A percentile compares a stretch with the other conserved stretches of the same genome.
Evolutionary conservation across 176 grass and related monocot genomes (phyloP).

Genomic region (Poa pratensis): DNA sequence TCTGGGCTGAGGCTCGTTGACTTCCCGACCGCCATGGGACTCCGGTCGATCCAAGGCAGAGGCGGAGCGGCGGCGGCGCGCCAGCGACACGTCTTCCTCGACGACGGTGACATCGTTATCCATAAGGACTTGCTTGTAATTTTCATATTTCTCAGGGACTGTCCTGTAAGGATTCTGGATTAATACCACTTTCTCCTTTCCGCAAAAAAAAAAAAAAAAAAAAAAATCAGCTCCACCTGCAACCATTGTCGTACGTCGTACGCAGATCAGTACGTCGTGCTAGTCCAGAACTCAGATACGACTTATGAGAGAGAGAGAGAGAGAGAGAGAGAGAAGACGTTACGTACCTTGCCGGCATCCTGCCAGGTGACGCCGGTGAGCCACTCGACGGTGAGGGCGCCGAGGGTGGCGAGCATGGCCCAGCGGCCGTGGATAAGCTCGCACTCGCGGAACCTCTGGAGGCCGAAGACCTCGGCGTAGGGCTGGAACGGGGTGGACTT

Average conservation of each 20-base stretch:
- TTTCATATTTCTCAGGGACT: too few relatives aligned
- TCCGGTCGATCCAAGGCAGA: too few relatives aligned
- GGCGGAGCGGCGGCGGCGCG: too few relatives aligned
- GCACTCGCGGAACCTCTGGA: slow-evolving; percentile 97
- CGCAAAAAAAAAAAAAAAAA: too few relatives aligned
- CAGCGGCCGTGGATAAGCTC: slow-evolving; percentile 98
- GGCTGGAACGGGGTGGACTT: slow-evolving; percentile 89
- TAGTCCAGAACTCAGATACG: not conserved
- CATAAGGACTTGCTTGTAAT: too few relatives aligned
- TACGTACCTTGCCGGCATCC: slow-evolving; percentile 92
- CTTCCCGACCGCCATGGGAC: too few relatives aligned
- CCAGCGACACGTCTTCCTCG: too few relatives aligned
- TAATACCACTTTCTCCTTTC: too few relatives aligned
- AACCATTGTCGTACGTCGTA: not conserved
- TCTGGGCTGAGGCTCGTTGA: too few relatives aligned
- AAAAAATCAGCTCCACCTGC: slow-evolving; percentile 90
- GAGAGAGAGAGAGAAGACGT: not conserved
- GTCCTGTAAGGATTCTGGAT: too few relatives aligned
- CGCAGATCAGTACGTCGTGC: slow-evolving; percentile 12
- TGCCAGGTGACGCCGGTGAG: slow-evolving; percentile 99
- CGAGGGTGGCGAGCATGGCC: slow-evolving; percentile 98
- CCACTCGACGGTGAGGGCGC: slow-evolving; percentile 88
- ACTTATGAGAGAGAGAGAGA: not conserved
- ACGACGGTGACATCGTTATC: too few relatives aligned
- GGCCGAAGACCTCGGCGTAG: slow-evolving; percentile 94